phyloP scores from a whole-genome alignment of 2,329 filamentous ascomycete species.

The Lecanosticta acicola region DNA sequence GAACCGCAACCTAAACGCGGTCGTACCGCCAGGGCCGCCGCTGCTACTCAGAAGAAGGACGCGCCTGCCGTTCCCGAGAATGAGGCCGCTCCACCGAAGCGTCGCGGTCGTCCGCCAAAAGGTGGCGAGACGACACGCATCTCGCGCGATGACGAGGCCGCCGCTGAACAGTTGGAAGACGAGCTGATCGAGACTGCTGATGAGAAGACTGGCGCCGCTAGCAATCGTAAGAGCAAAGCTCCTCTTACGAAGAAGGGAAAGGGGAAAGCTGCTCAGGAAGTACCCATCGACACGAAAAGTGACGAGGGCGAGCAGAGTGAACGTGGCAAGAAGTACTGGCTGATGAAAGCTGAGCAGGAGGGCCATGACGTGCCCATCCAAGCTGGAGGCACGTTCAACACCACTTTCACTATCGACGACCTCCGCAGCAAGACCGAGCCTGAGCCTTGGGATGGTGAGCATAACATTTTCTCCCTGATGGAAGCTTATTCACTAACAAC shows the following conservation, averaged over 20 bases:
- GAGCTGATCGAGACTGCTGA: constrained; percentile 23
- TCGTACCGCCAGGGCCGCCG: too few species aligned
- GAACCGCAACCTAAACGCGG: too few species aligned
- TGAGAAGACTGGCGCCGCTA: constrained; percentile 9
- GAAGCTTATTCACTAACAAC: constrained; percentile 19
- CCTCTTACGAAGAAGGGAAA: constrained; percentile 14
- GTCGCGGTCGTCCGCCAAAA: constrained; percentile 26
- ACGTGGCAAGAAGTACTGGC: constrained; percentile 37
- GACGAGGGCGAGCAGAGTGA: constrained; percentile 6
- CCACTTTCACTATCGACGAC: constrained; percentile 93
- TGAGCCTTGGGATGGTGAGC: constrained; percentile 85
- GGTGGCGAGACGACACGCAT: constrained; percentile 30
- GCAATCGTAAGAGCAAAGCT: constrained; percentile 10
- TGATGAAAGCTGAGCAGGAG: constrained; percentile 64
- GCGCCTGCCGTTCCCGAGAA: constrained; percentile 14
- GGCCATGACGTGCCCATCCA: constrained; percentile 60
- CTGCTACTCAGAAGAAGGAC: constrained; percentile 5
- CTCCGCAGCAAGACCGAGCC: constrained; percentile 62
- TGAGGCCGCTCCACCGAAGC: constrained; percentile 21
- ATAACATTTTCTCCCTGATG: neutral
- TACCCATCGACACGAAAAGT: constrained; percentile 6
- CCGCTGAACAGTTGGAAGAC: constrained; percentile 28
- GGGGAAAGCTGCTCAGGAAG: constrained; percentile 14
- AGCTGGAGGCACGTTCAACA: constrained; percentile 79
- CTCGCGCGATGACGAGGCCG: constrained; percentile 24